These are phyloP conservation scores for Cordyceps javanica DNA, from an alignment of 2,329 filamentous ascomycete species.

Conservation along the genomic window DNA sequence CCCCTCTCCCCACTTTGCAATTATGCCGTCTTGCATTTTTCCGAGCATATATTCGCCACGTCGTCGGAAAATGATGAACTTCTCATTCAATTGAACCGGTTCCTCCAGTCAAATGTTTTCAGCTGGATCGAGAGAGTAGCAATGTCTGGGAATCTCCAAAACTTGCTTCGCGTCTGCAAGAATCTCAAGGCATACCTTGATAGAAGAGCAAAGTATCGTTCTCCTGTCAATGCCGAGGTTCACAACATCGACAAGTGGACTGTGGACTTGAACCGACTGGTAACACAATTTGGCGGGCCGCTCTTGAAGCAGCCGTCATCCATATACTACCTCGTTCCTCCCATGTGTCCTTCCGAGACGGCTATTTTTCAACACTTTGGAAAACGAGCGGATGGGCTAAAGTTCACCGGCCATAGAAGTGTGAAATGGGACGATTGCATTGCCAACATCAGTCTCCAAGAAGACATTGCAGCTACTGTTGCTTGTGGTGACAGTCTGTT, in stretches of 20 bases:
- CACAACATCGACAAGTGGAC: slow-evolving; percentile 24
- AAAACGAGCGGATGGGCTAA: slow-evolving; percentile 12
- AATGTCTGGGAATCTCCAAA: slow-evolving; percentile 16
- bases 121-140: slow-evolving; percentile 26
- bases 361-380: slow-evolving; percentile 16
- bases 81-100: slow-evolving; percentile 18
- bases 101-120: slow-evolving; percentile 22
- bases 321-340: slow-evolving; percentile 30
- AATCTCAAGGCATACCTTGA: slow-evolving; percentile 22
- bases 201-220: slow-evolving; percentile 18
- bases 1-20: slow-evolving; percentile 9
- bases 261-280: slow-evolving; percentile 25
- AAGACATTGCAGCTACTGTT: slow-evolving; percentile 11
- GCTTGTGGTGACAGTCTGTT: slow-evolving; percentile 15
- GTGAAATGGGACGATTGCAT: slow-evolving; percentile 19
- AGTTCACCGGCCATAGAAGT: slow-evolving; percentile 13
- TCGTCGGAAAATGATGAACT: slow-evolving; percentile 18
- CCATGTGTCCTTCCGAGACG: slow-evolving; percentile 25
- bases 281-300: slow-evolving; percentile 25
- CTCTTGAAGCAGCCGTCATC: slow-evolving; percentile 23
- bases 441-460: slow-evolving; percentile 14
- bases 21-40: slow-evolving; percentile 24
- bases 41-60: slow-evolving; percentile 20
- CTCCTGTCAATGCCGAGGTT: slow-evolving; percentile 19
- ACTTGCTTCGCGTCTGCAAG: slow-evolving; percentile 18